Base-by-base conservation (phyloP, 129 eudicot species). In the Artemisia annua region DNA sequence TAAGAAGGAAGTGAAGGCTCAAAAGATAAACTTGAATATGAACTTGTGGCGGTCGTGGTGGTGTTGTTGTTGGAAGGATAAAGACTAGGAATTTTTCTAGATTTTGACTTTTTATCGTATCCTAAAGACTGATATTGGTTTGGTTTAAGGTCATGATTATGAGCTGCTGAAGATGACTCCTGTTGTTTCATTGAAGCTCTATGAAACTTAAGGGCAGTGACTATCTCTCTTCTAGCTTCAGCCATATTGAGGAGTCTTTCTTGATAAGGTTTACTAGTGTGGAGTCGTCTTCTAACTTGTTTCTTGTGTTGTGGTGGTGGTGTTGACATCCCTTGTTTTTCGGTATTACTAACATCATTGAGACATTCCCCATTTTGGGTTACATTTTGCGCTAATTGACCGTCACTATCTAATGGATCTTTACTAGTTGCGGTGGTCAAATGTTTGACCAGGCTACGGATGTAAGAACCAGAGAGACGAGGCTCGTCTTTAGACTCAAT, bases 211-310 rank as follows among this genome's bases (percentile, higher is more conserved):
- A 93, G 92, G 30, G 98, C 98, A 3, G 96, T 79, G 16, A 86
- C 96, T 35, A 93, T 87, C 66, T 93, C 98, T 61, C 88, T 79
- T 14, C 96, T 70, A 5, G 96, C 96, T 77, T 83, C 95, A 2
- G 96, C 98, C 96, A 89, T 85, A 75, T 89, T 87, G 7, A 89
- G 81, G 18, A 90, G 85, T 82, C 92, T 78, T 76, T 93, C 98
- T 78, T 89, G 90, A 67, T 85, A 87, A 73, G 95, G 96, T 67
- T 86, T 84, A 72, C 78, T 84, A 3, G 95, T 87, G 62, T 85
- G 96, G 7, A 89, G 87, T 73, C 97, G 71, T 75, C 98, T 84
- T 63, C 98, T 83, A 19, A 85, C 95, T 67, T 93, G 95, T 65
- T 87, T 93, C 70, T 86, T 89, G 70, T 63, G 76, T 67, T 49